Percentiles rank a stretch among this genome's conserved stretches.
These are phyloP conservation scores for Echium plantagineum DNA, from an alignment of 257 asterid genomes.

Conservation along the genomic window DNA sequence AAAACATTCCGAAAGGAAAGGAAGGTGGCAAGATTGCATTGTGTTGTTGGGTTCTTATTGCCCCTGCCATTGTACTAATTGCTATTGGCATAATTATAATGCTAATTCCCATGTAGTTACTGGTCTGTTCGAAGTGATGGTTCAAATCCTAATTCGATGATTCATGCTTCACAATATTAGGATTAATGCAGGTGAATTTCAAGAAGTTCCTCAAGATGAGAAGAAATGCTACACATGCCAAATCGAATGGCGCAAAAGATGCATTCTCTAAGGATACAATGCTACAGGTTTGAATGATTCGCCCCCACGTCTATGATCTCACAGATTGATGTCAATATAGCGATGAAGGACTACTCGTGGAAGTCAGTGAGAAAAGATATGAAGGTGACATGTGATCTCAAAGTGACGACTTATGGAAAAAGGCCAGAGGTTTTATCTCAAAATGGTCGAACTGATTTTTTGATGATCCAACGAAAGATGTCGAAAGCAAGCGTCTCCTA, in stretches of 20 bases:
- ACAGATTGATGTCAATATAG: conserved; percentile 21
- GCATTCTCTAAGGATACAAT: conserved; percentile 11
- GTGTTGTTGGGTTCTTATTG: conserved; percentile 13
- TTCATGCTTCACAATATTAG: conserved; percentile 1
- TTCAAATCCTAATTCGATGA: no score
- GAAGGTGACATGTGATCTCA: conserved; percentile 32
- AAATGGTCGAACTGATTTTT: conserved; percentile 24
- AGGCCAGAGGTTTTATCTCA: conserved; percentile 21
- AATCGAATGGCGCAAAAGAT: conserved; percentile 15
- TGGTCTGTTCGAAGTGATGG: conserved; percentile 14
- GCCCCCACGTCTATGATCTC: conserved; percentile 16
- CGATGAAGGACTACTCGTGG: conserved; percentile 36
- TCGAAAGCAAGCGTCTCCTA: no score
- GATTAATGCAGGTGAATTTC: conserved; percentile 31
- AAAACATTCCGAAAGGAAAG: neutral
- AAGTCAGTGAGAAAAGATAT: conserved; percentile 17
- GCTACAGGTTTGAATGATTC: conserved; percentile 14
- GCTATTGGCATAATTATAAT: conserved; percentile 1
- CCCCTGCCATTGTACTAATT: conserved; percentile 12
- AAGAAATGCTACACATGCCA: neutral
- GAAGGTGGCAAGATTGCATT: conserved; percentile 3
- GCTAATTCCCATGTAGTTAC: conserved; percentile 12
- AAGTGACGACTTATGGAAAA: conserved; percentile 23
- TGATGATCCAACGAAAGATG: neutral
- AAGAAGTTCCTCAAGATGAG: conserved; percentile 6